These are phyloP conservation scores for Aureobasidium lini DNA, from an alignment of 2,329 filamentous ascomycete species.

Conservation along the genomic window DNA sequence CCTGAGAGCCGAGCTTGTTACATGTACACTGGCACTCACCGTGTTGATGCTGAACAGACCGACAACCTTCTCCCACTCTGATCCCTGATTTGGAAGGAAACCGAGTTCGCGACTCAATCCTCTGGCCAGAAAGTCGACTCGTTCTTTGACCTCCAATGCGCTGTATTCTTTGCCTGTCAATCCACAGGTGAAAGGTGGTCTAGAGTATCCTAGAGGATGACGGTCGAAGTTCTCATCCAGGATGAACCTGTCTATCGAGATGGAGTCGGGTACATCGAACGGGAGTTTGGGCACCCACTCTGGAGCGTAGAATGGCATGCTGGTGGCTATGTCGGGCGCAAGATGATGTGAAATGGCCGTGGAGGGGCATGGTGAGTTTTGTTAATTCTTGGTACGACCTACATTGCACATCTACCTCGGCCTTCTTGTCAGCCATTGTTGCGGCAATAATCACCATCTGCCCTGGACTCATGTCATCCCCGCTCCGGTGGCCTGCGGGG, in stretches of 20 bases:
- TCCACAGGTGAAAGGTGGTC: constrained; percentile 69
- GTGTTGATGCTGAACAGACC: constrained; percentile 75
- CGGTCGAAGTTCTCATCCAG: constrained; percentile 64
- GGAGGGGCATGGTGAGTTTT: background rate
- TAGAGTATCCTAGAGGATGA: constrained; percentile 53
- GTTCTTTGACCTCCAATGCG: constrained; percentile 53
- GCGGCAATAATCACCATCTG: background rate
- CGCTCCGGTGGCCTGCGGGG: background rate
- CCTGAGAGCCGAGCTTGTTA: background rate
- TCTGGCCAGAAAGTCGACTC: constrained; percentile 60
- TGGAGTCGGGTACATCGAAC: constrained; percentile 62
- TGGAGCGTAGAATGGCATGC: constrained; percentile 52
- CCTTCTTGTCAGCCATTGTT: background rate
- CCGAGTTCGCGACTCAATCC: constrained; percentile 63
- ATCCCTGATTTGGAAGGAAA: constrained; percentile 61
- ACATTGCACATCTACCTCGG: background rate
- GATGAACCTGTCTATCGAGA: constrained; percentile 72
- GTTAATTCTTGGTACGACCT: background rate
- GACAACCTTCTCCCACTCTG: constrained; percentile 75
- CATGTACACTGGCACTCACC: constrained; percentile 37
- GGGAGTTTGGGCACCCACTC: constrained; percentile 55
- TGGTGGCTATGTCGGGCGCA: background rate
- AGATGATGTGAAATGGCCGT: background rate
- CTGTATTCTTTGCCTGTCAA: constrained; percentile 62
- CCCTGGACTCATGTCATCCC: background rate